phyloP scores from a whole-genome alignment of 306 rosid genomes.

The Casuarina equisetifolia region DNA sequence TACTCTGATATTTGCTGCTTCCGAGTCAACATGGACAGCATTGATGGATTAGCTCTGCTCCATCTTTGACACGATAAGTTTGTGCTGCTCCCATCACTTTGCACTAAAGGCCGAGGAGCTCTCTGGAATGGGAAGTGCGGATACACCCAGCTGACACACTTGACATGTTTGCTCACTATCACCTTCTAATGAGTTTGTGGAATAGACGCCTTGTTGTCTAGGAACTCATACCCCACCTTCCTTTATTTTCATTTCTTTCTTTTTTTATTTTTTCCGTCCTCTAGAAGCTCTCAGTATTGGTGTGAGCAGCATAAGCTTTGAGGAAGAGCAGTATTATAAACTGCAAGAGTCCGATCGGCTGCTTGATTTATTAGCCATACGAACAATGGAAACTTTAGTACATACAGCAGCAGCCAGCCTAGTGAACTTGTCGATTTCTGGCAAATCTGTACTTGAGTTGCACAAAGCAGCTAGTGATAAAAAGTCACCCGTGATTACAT shows the following conservation, averaged over 20 bases:
- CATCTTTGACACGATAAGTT: constrained; percentile 61
- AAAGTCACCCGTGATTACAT: no score
- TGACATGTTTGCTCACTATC: constrained; percentile 25
- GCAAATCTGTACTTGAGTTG: no score
- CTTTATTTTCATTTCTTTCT: neutral
- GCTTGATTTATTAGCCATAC: no score
- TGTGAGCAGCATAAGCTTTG: no score
- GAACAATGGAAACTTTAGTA: no score
- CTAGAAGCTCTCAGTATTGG: neutral
- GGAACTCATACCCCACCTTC: neutral
- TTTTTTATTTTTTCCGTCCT: no score
- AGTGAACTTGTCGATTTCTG: no score
- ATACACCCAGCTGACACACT: constrained; percentile 24
- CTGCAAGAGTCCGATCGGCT: no score
- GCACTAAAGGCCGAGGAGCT: constrained; percentile 34
- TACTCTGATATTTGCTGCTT: no score
- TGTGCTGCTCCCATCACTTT: constrained; percentile 50
- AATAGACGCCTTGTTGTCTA: neutral
- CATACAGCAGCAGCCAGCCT: no score
- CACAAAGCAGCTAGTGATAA: no score
- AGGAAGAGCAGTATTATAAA: no score
- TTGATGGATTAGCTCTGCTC: constrained; percentile 45
- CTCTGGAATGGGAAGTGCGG: constrained; percentile 14
- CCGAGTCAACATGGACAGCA: constrained; percentile 31
- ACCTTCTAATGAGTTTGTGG: neutral